These are phyloP conservation scores for Malbranchea zuffiana DNA, from an alignment of 2,329 filamentous ascomycete genomes.

Conservation along the genomic window DNA sequence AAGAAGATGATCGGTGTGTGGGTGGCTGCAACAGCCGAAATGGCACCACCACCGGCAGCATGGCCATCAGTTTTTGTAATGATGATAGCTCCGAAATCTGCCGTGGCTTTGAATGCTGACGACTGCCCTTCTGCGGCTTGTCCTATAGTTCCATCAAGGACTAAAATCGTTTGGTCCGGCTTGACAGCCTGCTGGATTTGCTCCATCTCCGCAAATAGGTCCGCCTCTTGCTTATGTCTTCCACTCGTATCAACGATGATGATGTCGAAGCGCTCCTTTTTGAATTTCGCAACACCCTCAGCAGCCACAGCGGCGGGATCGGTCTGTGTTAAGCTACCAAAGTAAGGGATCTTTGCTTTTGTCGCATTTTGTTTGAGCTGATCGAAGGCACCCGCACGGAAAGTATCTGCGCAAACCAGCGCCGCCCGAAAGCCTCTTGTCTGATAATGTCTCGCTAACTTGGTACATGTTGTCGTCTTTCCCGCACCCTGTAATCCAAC, in stretches of 20 bases:
- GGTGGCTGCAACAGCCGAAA: slow-evolving; percentile 92
- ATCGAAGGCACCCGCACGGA: slow-evolving; percentile 95
- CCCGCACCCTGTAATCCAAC: slow-evolving; percentile 94
- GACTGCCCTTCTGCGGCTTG: slow-evolving; percentile 92
- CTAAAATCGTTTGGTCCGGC: slow-evolving; percentile 96
- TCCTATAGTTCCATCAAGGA: slow-evolving; percentile 90
- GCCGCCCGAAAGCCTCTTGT: slow-evolving; percentile 86
- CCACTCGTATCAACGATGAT: slow-evolving; percentile 98
- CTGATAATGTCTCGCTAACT: slow-evolving; percentile 89
- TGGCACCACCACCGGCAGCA: slow-evolving; percentile 89
- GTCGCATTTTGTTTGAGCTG: slow-evolving; percentile 98
- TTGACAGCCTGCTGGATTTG: slow-evolving; percentile 86
- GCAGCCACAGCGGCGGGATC: slow-evolving; percentile 85
- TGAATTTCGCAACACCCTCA: slow-evolving; percentile 98
- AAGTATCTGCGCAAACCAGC: slow-evolving; percentile 93
- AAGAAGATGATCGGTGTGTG: slow-evolving; percentile 97
- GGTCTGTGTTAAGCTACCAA: slow-evolving; percentile 89
- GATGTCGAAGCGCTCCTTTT: slow-evolving; percentile 95
- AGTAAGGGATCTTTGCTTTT: slow-evolving; percentile 98
- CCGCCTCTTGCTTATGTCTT: slow-evolving; percentile 85
- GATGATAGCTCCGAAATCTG: slow-evolving; percentile 95
- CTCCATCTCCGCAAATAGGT: slow-evolving; percentile 93
- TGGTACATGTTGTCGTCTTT: slow-evolving; percentile 97
- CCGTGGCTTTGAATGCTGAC: slow-evolving; percentile 92
- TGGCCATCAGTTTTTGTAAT: slow-evolving; percentile 98